These are phyloP conservation scores for Bipolaris cookei DNA, from an alignment of 2,329 filamentous ascomycete species.

Conservation along the genomic window DNA sequence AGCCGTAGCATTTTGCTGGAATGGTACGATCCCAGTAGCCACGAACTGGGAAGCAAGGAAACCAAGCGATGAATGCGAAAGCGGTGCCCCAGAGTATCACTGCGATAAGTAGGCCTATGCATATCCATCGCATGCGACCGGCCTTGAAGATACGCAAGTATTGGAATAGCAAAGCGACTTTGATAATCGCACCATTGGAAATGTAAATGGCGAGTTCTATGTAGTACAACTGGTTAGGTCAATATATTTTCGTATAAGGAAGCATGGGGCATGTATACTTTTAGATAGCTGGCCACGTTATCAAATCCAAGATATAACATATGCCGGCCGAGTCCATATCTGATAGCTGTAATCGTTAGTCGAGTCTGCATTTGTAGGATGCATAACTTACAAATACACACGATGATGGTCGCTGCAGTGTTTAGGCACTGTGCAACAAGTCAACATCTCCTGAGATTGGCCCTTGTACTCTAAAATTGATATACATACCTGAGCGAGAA, in stretches of 20 bases:
- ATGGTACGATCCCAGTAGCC: conserved; percentile 33
- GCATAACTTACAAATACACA: conserved; percentile 32
- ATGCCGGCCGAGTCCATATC: conserved; percentile 43
- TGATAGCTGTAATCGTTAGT: conserved; percentile 33
- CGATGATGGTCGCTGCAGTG: conserved; percentile 32
- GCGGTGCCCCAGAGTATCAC: conserved; percentile 41
- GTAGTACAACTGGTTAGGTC: conserved; percentile 35
- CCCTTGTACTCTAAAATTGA: too few species aligned
- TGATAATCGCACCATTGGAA: conserved; percentile 43
- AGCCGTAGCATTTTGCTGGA: conserved; percentile 38
- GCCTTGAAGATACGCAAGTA: conserved; percentile 48
- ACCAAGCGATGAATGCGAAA: conserved; percentile 41
- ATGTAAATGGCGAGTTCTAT: conserved; percentile 39
- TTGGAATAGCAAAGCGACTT: conserved; percentile 45
- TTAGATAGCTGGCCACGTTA: conserved; percentile 24
- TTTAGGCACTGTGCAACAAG: conserved; percentile 27
- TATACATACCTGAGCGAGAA: conserved; percentile 36
- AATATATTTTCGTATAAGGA: neutral
- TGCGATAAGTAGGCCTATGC: conserved; percentile 30
- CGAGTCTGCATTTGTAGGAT: too few species aligned
- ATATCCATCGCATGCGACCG: conserved; percentile 37
- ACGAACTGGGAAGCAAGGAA: conserved; percentile 38
- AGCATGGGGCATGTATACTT: conserved; percentile 11
- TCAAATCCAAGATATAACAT: conserved; percentile 34
- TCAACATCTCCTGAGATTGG: conserved; percentile 1